phyloP scores from a whole-genome alignment of 352 stramenopile species.

The Globisporangium cystogenes region DNA sequence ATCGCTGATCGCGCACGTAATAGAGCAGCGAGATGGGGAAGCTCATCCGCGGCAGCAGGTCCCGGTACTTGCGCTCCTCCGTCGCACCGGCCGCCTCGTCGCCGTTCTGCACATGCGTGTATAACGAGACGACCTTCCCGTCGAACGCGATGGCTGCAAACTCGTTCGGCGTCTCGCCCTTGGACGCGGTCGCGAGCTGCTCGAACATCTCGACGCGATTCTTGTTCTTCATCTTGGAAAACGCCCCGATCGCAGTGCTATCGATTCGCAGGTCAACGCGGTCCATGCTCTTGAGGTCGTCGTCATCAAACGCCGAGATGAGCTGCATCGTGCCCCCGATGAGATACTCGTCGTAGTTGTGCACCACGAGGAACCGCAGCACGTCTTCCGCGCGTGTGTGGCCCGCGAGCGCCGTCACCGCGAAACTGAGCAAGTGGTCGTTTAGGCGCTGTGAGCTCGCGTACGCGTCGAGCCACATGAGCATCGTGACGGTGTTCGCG shows the following conservation, averaged over 20 bases:
- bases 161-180: conserved; percentile 26
- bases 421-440: conserved; percentile 39
- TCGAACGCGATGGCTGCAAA: conserved; percentile 55
- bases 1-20: conserved; percentile 70
- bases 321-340: conserved; percentile 35
- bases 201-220: conserved; percentile 46
- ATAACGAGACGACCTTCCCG: conserved; percentile 52
- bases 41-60: conserved; percentile 38
- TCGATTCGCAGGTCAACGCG: conserved; percentile 51
- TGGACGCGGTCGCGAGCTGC: conserved; percentile 25
- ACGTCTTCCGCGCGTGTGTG: conserved; percentile 32
- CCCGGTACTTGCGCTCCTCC: neutral
- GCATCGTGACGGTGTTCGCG: conserved; percentile 35
- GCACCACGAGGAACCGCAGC: conserved; percentile 65
- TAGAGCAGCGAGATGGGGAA: conserved; percentile 71
- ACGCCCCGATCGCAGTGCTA: conserved; percentile 30
- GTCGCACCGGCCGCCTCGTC: conserved; percentile 6
- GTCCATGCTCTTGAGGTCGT: conserved; percentile 41
- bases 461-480: conserved; percentile 49
- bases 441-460: conserved; percentile 57
- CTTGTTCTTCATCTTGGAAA: conserved; percentile 35
- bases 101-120: conserved; percentile 26
- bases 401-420: conserved; percentile 23
- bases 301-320: conserved; percentile 29
- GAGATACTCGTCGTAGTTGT: conserved; percentile 73